Evolutionary conservation across 805 yeast species (phyloP), one percentile per base, ranked within the genome.

Genomic region (Monosporozyma servazzii): DNA sequence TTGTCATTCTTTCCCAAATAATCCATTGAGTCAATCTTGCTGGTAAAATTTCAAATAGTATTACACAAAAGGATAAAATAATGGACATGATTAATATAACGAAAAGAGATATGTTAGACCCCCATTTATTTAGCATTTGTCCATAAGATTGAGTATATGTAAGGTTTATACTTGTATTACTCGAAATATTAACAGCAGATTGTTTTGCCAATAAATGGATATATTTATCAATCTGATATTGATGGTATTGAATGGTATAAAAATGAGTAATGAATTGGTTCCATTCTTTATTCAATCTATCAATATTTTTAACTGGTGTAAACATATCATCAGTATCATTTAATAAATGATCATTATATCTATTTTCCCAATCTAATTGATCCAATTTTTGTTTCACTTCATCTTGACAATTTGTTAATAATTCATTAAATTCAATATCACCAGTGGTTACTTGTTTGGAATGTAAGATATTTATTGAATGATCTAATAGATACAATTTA

Each of bases 181-280:
- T 33, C 6, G 37, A 17, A 33, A 33, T 33, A 15, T 33, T 33
- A 15, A 15, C n/a, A 13, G 37, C 37, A 33, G 37, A 33, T 33
- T 33, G 37, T 33, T 33, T 58, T 10, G 67, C 68, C 41, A 66
- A 49, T 5, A 48, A 54, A 39, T 66, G 68, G 37, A 66, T 61
- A 21, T 63, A 59, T 2, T 51, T 48, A 49, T 65, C 55, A 11
- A 65, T 61, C 27, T 59, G 54, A n/a, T 58, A 56, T 45, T 59
- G 57, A 48, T 55, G 53, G 53, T 66, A 64, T 18, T 61, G 49
- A 44, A 52, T 64, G 47, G 63, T 65, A 51, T 62, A 65, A 48
- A 62, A 66, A 33, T 64, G 57, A 2, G 62, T 62, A 23, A 55
- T 54, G 47, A 66, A 66, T 20, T 58, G 60, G 45, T 66, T 66